Conservation (phyloP, 75 land plant species). For the Selaginella moellendorffii region DNA sequence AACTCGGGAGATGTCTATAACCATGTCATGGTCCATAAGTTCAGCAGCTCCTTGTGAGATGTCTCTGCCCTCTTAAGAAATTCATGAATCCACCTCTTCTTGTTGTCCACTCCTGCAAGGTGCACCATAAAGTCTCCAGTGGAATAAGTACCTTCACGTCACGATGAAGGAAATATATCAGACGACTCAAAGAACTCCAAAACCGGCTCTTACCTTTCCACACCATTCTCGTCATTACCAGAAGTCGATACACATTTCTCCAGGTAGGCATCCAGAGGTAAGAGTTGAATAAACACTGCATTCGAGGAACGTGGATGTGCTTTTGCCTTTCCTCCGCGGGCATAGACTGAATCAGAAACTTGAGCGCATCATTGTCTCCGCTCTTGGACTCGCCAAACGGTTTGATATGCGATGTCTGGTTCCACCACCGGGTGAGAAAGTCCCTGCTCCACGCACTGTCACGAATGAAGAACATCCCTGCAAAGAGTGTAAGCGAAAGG, state of each 20-base stretch:
- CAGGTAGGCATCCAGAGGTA: conserved; percentile 5
- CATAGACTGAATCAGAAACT: neutral
- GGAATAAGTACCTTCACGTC: conserved; percentile 3
- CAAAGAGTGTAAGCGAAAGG: neutral
- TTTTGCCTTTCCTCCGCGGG: neutral
- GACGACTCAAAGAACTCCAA: neutral
- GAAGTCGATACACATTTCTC: conserved; percentile 3
- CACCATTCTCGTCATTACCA: neutral
- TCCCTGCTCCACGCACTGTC: neutral
- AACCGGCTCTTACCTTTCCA: conserved; percentile 5
- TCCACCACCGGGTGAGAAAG: neutral
- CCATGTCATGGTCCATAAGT: conserved; percentile 80
- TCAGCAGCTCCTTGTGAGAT: no score
- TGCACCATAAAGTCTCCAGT: conserved; percentile 9
- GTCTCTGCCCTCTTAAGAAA: no score
- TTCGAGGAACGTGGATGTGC: neutral
- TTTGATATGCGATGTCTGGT: neutral
- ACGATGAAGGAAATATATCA: neutral
- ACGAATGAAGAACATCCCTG: conserved; percentile 5
- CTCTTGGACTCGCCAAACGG: conserved; percentile 6
- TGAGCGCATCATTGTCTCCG: conserved; percentile 7
- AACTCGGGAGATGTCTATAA: conserved; percentile 70
- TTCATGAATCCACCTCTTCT: neutral
- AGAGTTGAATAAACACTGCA: conserved; percentile 7
- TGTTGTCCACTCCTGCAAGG: conserved; percentile 5